Percentiles rank a stretch among this genome's conserved stretches.
Conservation (phyloP, 306 rosid species). For the Mimosa bimucronata region DNA sequence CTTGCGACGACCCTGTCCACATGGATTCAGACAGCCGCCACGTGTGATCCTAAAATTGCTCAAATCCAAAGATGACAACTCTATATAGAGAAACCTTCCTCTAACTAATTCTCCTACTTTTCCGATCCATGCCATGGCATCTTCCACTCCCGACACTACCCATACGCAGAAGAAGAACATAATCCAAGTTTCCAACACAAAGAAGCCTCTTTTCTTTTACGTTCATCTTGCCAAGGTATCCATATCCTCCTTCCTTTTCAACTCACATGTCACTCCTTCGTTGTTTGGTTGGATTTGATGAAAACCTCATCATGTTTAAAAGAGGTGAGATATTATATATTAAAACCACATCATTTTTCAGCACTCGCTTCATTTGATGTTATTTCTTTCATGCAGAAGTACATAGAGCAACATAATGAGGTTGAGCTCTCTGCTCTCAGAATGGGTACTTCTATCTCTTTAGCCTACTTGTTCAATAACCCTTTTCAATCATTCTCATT, state of each 20-base stretch:
- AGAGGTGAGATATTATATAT: too few species aligned
- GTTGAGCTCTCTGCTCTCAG: constrained; percentile 97
- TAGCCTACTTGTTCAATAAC: background rate
- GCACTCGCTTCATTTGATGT: too few species aligned
- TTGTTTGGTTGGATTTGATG: background rate
- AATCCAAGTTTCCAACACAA: constrained; percentile 94
- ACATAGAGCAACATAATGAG: constrained; percentile 88
- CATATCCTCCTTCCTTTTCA: too few species aligned
- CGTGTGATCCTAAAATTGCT: constrained; percentile 21
- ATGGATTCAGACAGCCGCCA: constrained; percentile 24
- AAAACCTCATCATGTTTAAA: background rate
- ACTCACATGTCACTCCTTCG: background rate
- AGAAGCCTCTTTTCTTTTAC: constrained; percentile 97
- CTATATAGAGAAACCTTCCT: constrained; percentile 44
- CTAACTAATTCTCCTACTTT: constrained; percentile 36
- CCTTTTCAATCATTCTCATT: background rate
- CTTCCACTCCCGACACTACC: background rate
- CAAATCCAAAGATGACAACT: too few species aligned
- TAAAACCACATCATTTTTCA: too few species aligned
- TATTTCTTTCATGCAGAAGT: constrained; percentile 65
- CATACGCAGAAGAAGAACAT: constrained; percentile 58
- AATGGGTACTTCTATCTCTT: constrained; percentile 64
- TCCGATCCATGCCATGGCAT: constrained; percentile 51
- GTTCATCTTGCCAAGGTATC: constrained; percentile 89
- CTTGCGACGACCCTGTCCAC: constrained; percentile 14